A percentile compares a stretch with the other conserved stretches of the same genome.
Conservation (phyloP, 2,329 filamentous ascomycete genomes). For the Alternaria hordeiaustralica region DNA sequence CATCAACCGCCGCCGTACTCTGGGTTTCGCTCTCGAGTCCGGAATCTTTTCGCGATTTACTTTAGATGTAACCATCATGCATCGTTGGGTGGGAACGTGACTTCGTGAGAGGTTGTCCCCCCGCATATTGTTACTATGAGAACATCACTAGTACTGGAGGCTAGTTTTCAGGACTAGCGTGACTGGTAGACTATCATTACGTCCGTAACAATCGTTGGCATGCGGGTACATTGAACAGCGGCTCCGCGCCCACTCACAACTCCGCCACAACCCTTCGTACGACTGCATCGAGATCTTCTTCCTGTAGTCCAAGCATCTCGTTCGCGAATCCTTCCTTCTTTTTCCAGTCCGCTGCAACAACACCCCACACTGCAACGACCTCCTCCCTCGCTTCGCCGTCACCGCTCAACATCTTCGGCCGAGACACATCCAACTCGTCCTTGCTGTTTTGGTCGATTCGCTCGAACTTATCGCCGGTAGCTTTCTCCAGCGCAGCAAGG, state of each 20-base stretch:
- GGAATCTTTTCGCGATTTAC: background rate
- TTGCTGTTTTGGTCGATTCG: conserved; percentile 52
- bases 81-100: background rate
- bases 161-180: background rate
- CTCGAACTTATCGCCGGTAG: conserved; percentile 59
- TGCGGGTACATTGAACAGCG: background rate
- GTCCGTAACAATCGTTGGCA: background rate
- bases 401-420: conserved; percentile 43
- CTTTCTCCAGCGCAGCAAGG: conserved; percentile 60
- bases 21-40: background rate
- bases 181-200: background rate
- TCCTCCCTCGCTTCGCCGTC: conserved; percentile 42
- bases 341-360: conserved; percentile 45
- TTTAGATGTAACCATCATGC: background rate
- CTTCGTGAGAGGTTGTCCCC: background rate
- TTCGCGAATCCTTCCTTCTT: conserved; percentile 43
- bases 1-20: background rate
- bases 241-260: background rate
- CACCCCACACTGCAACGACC: conserved; percentile 43
- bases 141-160: background rate
- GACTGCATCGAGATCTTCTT: conserved; percentile 41
- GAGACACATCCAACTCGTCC: conserved; percentile 27
- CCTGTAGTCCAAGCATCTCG: conserved; percentile 36
- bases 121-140: background rate
- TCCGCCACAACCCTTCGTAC: conserved; percentile 33